phyloP scores from a whole-genome alignment of 352 stramenopile species.

The Pythium plurisporium region DNA sequence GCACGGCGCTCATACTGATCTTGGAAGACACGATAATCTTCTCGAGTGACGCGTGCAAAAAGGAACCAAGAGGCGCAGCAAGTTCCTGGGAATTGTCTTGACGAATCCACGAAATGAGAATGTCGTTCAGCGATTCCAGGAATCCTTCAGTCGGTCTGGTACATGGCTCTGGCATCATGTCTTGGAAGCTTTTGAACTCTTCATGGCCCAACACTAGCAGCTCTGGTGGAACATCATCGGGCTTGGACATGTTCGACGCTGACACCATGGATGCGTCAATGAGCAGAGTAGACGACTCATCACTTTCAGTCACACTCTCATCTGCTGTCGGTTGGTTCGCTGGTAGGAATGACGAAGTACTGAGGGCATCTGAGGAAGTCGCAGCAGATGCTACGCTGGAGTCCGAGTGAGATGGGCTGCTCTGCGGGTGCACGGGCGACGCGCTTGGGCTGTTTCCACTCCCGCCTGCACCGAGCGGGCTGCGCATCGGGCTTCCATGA shows the following conservation, averaged over 20 bases:
- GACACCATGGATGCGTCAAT: conserved; percentile 22
- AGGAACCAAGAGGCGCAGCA: conserved; percentile 49
- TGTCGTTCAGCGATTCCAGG: conserved; percentile 76
- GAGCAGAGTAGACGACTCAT: conserved; percentile 16
- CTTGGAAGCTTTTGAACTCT: conserved; percentile 75
- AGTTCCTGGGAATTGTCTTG: conserved; percentile 72
- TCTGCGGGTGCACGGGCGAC: conserved; percentile 53
- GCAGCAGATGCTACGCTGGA: conserved; percentile 39
- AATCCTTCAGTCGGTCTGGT: conserved; percentile 66
- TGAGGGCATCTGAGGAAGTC: conserved; percentile 63
- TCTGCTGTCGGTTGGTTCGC: conserved; percentile 42
- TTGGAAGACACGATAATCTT: conserved; percentile 72
- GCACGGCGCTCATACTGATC: conserved; percentile 55
- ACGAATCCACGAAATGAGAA: conserved; percentile 80
- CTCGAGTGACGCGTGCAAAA: conserved; percentile 62
- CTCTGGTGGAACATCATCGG: conserved; percentile 39
- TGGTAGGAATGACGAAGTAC: conserved; percentile 74
- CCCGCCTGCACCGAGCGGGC: conserved; percentile 42
- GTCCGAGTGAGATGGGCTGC: conserved; percentile 61
- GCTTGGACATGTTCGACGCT: conserved; percentile 21
- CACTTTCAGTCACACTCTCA: background rate
- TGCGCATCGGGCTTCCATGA: conserved; percentile 50
- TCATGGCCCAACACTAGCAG: conserved; percentile 61
- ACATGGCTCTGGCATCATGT: conserved; percentile 60
- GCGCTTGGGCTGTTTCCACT: conserved; percentile 27